A percentile compares a stretch with the other conserved stretches of the same genome.
Conservation (phyloP, 306 rosid species). For the Cucurbita maxima region DNA sequence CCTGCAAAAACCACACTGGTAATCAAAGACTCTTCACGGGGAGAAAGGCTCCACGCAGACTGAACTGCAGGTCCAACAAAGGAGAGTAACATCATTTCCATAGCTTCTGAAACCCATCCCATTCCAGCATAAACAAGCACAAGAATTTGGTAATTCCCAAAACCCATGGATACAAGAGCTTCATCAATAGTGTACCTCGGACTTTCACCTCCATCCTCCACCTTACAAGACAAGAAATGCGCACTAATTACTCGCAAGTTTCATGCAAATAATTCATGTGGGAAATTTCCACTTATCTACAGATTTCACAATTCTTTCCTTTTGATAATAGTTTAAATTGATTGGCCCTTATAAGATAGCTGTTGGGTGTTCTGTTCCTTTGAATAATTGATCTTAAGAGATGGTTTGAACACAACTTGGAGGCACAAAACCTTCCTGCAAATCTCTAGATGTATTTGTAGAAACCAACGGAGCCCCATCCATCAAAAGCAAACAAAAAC, state of each 20-base stretch:
- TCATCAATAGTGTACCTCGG: slow-evolving; percentile 58
- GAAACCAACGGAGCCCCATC: not conserved
- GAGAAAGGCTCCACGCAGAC: slow-evolving; percentile 69
- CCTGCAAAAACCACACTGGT: slow-evolving; percentile 81
- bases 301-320: not conserved
- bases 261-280: not conserved
- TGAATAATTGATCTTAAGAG: not conserved
- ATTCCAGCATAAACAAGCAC: slow-evolving; percentile 85
- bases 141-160: slow-evolving; percentile 70
- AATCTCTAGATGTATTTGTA: not conserved
- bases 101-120: slow-evolving; percentile 95
- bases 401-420: not conserved
- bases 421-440: not conserved
- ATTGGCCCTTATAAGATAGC: not conserved
- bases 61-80: slow-evolving; percentile 91
- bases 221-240: slow-evolving; percentile 1
- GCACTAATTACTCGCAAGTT: not conserved
- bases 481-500: not conserved
- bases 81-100: slow-evolving; percentile 98
- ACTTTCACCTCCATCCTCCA: slow-evolving; percentile 22
- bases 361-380: not conserved
- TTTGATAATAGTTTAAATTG: not conserved
- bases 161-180: slow-evolving; percentile 65
- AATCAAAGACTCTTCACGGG: slow-evolving; percentile 58
- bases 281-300: not conserved